Conservation (phyloP, 768 basidiomycete genomes). For the Rhizopogon vulgaris region DNA sequence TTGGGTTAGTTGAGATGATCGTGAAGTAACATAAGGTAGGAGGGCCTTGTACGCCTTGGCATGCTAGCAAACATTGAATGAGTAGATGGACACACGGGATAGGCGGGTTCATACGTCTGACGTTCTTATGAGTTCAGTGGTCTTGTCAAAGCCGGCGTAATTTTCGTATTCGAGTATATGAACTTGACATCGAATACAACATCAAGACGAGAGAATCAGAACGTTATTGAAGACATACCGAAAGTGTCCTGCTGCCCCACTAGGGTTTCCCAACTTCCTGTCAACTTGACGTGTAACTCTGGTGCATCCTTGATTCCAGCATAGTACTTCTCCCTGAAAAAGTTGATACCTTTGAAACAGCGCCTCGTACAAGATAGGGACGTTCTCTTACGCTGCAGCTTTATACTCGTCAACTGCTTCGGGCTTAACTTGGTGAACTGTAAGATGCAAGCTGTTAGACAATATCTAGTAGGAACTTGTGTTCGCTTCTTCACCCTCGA, state of each 20-base stretch:
- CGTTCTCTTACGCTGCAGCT: conserved; percentile 65
- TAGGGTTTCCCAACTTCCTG: conserved; percentile 89
- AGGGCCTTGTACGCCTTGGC: conserved; percentile 62
- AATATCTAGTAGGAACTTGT: not conserved
- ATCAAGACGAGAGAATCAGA: not conserved
- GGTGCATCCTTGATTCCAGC: conserved; percentile 69
- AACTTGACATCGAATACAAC: conserved; percentile 22
- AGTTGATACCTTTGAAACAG: conserved; percentile 6
- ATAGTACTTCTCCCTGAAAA: conserved; percentile 74
- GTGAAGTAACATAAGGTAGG: conserved; percentile 68
- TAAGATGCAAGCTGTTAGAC: conserved; percentile 2
- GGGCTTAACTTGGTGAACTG: conserved; percentile 86
- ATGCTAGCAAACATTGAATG: conserved; percentile 39
- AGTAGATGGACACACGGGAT: conserved; percentile 2
- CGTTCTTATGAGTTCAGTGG: conserved; percentile 51
- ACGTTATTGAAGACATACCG: conserved; percentile 28
- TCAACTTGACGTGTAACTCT: conserved; percentile 76
- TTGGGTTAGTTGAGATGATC: conserved; percentile 75
- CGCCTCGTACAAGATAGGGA: conserved; percentile 1
- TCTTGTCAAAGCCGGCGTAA: conserved; percentile 82
- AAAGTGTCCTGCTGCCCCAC: conserved; percentile 90
- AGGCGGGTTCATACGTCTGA: conserved; percentile 46
- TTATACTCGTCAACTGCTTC: conserved; percentile 80
- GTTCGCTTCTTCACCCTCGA: conserved; percentile 53
- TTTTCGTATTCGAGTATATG: conserved; percentile 94